Base-by-base conservation (phyloP, 225 moss, liverwort and hornwort genomes). In the Bryoerythrophyllum caledonicum region DNA sequence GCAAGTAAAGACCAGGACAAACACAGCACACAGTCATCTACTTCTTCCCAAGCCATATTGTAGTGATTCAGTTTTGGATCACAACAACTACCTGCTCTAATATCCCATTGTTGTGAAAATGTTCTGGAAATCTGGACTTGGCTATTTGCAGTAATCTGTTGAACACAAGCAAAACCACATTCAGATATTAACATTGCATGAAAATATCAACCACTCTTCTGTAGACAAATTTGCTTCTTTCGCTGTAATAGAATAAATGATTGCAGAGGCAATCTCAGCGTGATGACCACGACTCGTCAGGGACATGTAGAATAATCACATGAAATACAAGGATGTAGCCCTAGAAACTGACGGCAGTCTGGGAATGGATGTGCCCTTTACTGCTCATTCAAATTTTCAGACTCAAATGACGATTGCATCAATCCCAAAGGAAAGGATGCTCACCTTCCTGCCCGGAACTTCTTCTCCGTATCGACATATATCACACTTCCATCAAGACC, bases 121-220 rank as follows among this genome's bases (percentile, higher is more conserved):
- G 38, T 23, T 80, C 74, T 67, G 92, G 92, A 72, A 83, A 90
- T 63, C 74, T 85, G 32, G 73, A 79, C 74, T 78, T 79, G 17
- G 92, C 92, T 43, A 93, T 93, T 71, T 93, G 85, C 53, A 89
- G 78, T 80, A 93, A 82, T 77, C 92, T 89, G 81, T 84, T 8
- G 40, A 19, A 34, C 37, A 55, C n/a, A 74, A 73, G 37, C 35
- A n/a, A 67, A 67, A 54, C 51, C 37, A 69, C 37, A 60, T 26
- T 76, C 43, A 61, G 32, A 24, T 76, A 32, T n/a, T 46, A 38
- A 6, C n/a, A 54, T 28, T 24, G 20, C 13, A 44, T 7, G 13
- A 12, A 58, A 63, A 63, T 35, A 27, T 64, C 55, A 20, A 16
- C 10, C 19, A 40, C 8, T 28, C 19, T 30, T 27, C 40, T 25